Evolutionary conservation across 306 rosid species (phyloP).

Genomic region (Quercus mongolica): DNA sequence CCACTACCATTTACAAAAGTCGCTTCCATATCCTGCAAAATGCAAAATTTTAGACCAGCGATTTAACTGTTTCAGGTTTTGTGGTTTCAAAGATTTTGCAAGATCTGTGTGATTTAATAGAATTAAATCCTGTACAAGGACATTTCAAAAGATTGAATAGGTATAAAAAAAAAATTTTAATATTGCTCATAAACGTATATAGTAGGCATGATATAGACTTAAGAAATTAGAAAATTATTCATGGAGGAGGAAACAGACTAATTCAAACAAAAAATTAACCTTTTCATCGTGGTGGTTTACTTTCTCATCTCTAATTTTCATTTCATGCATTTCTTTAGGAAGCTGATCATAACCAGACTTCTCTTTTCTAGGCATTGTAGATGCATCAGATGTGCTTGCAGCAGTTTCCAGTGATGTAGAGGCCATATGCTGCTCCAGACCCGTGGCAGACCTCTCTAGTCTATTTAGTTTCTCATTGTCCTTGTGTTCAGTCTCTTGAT

Average conservation of each 20-base stretch:
- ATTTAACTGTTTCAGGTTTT: not conserved
- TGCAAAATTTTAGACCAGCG: conserved; percentile 11
- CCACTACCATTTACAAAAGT: conserved; percentile 65
- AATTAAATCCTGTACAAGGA: not conserved
- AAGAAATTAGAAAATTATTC: not conserved
- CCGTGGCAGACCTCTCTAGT: conserved; percentile 28
- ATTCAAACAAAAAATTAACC: conserved; percentile 34
- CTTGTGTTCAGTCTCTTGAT: conserved; percentile 47
- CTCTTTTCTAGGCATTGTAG: conserved; percentile 40
- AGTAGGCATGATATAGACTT: not conserved
- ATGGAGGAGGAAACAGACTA: not conserved
- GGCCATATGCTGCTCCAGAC: conserved; percentile 30
- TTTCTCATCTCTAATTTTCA: conserved; percentile 77
- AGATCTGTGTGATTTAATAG: not conserved
- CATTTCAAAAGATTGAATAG: not conserved
- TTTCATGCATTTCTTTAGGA: conserved; percentile 63
- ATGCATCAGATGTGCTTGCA: conserved; percentile 42
- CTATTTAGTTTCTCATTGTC: conserved; percentile 26
- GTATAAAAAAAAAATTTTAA: not conserved
- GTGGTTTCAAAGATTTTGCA: not conserved
- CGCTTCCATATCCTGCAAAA: conserved; percentile 63
- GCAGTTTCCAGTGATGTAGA: conserved; percentile 37
- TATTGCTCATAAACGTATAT: conserved; percentile 8
- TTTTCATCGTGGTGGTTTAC: conserved; percentile 48
- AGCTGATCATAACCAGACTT: conserved; percentile 58